These are phyloP conservation scores for Crepidotus sp. DNA, from an alignment of 1,284 basidiomycete species.

Conservation along the genomic window DNA sequence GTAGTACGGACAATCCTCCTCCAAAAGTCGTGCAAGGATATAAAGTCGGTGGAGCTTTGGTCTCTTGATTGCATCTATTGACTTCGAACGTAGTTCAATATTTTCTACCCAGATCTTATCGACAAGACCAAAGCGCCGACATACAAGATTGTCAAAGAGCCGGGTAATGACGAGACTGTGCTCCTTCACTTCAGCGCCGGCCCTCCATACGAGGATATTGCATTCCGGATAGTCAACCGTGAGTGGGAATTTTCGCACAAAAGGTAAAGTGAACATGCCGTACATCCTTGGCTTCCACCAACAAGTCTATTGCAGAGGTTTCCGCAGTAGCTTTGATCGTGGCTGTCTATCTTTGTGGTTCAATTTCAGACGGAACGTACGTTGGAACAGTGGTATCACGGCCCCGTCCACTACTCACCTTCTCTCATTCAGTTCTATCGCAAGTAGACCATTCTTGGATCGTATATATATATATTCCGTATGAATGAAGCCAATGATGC, in stretches of 20 bases:
- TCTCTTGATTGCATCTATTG: conserved; percentile 6
- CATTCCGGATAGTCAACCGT: conserved; percentile 94
- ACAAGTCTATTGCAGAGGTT: conserved; percentile 43
- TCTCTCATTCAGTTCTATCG: conserved; percentile 53
- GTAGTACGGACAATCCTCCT: conserved; percentile 88
- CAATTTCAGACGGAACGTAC: conserved; percentile 79
- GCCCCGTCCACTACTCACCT: conserved; percentile 17
- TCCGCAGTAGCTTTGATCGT: conserved; percentile 78
- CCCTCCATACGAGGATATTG: conserved; percentile 98
- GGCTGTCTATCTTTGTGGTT: conserved; percentile 84
- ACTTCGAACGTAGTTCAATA: conserved; percentile 62
- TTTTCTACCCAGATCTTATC: conserved; percentile 93
- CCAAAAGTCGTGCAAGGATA: conserved; percentile 98
- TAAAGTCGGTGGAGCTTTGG: conserved; percentile 49
- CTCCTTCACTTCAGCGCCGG: conserved; percentile 92
- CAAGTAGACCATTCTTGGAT: conserved; percentile 32
- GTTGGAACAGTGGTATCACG: conserved; percentile 23
- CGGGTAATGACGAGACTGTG: conserved; percentile 91
- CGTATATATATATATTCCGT: conserved; percentile 8
- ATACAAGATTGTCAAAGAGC: conserved; percentile 88
- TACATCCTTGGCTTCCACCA: not conserved
- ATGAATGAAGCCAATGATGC: not conserved
- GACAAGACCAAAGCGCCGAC: conserved; percentile 95
- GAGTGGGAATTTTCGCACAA: conserved; percentile 99
- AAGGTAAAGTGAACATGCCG: conserved; percentile 40